Percentiles rank a stretch among this genome's conserved stretches.
Conservation (phyloP, 148 eudicot genomes). For the Rhododendron simsii region DNA sequence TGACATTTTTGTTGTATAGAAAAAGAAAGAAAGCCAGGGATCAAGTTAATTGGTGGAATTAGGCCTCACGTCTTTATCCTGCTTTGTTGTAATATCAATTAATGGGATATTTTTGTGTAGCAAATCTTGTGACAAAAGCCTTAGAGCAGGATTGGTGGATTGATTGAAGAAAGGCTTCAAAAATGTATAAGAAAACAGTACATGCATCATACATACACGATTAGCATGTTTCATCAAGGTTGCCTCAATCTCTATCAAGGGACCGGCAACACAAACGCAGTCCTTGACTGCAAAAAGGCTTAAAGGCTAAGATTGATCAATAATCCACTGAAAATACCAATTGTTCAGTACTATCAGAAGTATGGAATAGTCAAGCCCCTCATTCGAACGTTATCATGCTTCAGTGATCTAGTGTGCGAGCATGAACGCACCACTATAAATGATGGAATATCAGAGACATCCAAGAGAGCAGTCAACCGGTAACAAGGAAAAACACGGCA, state of each 20-base stretch:
- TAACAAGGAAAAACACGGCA: not conserved
- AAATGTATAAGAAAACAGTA: not conserved
- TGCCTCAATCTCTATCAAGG: too few species aligned
- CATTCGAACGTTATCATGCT: not conserved
- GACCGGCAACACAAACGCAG: not conserved
- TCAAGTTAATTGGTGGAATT: not conserved
- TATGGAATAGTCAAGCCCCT: not conserved
- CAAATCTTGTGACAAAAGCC: not conserved
- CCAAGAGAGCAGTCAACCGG: not conserved
- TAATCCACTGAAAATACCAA: not conserved
- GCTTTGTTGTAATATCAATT: not conserved
- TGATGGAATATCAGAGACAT: not conserved
- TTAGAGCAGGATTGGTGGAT: not conserved
- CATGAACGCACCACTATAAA: not conserved
- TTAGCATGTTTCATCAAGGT: not conserved
- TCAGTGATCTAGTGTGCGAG: not conserved
- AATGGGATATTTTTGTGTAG: not conserved
- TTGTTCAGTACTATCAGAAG: not conserved
- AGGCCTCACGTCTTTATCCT: not conserved
- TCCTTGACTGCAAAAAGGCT: not conserved
- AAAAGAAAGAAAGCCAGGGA: not conserved
- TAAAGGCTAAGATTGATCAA: not conserved
- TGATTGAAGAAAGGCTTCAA: too few species aligned
- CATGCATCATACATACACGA: not conserved
- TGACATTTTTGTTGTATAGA: not conserved